Evolutionary conservation across 1,139 yeast species (phyloP), one percentile per base, ranked within the genome.

Genomic region (Suhomyces atakaporum): DNA sequence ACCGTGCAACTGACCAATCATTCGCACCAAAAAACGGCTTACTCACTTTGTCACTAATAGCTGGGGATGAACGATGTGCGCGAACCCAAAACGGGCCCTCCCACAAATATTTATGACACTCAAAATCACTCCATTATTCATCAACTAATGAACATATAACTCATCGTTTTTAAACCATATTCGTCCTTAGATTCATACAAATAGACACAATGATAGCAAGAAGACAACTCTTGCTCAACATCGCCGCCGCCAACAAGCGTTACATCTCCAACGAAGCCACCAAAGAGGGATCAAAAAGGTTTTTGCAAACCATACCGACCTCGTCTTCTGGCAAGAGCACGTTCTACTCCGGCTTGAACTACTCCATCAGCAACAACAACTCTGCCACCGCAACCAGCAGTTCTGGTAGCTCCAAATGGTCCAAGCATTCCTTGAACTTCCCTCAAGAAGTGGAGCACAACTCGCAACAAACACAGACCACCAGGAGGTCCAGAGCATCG

Each of bases 291-390:
- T 36, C 50, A 27, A 69, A 60, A 47, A 50, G 76, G 36, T 69
- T 62, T 47, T 64, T 71, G 58, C 73, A 70, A 46, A 70, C 75
- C 4, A 62, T 68, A 16, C 72, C 72, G 7, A 46, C 52, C 7
- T 39, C 62, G 7, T 46, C 51, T 18, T 45, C 50, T 22, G 26
- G 20, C 16, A 53, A 33, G 33, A 51, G 40, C 33, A 54, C 51
- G 29, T 62, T 63, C 39, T 62, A 55, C 38, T 50, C 63, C 16
- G 62, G 63, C 8, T 56, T 66, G 36, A 63, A 60, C 45, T 52
- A 53, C 40, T 33, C 49, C 6, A 43, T 47, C 13, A 16, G 22
- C 11, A 25, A 25, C 33, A 33, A 31, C 18, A 25, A 7, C 19
- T 12, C 10, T 12, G 11, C 21, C 4, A 16, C 10, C 13, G 6